Evolutionary conservation across 805 yeast species (phyloP), one percentile per base, ranked within the genome.

Genomic region (Saccharomycopsis microspora): DNA sequence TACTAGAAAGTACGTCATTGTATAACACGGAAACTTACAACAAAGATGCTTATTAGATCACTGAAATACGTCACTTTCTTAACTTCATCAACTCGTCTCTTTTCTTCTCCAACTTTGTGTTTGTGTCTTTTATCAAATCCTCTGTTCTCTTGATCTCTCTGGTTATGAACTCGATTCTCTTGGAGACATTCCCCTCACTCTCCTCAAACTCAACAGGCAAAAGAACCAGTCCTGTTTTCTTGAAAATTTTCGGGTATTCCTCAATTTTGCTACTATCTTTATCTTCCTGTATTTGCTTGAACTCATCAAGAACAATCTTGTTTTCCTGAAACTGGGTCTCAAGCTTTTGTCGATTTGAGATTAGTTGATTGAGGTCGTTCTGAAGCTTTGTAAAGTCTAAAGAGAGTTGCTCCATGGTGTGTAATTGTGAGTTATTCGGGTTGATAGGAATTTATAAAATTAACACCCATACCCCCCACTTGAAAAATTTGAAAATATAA

Each of bases 311-410:
- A 10, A 93, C 98, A 44, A 93, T 89, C 57, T 80, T 80, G 63
- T 89, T 89, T 63, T 93, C 99, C 64, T 93, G 98, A 57, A 71
- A 76, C 65, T 93, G 99, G 1, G 97, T 85, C 60, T 93, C 99
- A 42, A 93, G 73, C 59, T 81, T 77, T 55, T 90, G 95, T 58
- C 97, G 79, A 8, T 87, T 78, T 4, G 76, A 68, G 36, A 88
- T 71, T 40, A 78, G 67, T 45, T 77, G 82, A 30, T 47, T 46
- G 38, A 50, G 39, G 10, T 33, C 19, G 7, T 48, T 31, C 32
- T 50, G 54, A 19, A 44, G 44, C 9, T 39, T 47, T 11, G 51
- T 44, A 32, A 39, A 50, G 9, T 50, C 51, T 5, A 35, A 38
- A n/a, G 54, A 50, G 35, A 50, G 44, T 32, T 47, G 31, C 38